A percentile compares a stretch with the other conserved stretches of the same genome.
phyloP scores from a whole-genome alignment of 2,329 filamentous ascomycete genomes.

The Ampelomyces quisqualis region DNA sequence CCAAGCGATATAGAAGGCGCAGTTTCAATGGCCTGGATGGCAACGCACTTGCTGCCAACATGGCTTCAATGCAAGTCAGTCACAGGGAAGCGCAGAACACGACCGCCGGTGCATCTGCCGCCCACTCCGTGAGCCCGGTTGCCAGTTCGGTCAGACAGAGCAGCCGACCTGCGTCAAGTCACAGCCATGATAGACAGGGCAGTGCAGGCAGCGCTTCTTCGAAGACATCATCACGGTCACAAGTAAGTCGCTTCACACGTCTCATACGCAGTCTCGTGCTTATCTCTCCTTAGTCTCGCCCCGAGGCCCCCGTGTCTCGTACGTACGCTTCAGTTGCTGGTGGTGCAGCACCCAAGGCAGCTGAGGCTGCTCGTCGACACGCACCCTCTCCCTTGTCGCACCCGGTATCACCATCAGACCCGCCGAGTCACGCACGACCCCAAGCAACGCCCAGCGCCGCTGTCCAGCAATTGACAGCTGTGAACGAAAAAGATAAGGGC shows the following conservation, averaged over 20 bases:
- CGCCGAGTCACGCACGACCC: slow-evolving; percentile 22
- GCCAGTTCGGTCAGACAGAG: slow-evolving; percentile 34
- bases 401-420: slow-evolving; percentile 43
- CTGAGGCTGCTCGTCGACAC: slow-evolving; percentile 47
- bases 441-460: slow-evolving; percentile 61
- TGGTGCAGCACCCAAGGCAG: slow-evolving; percentile 25
- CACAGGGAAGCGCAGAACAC: slow-evolving; percentile 12
- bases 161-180: slow-evolving; percentile 37
- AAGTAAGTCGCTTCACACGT: slow-evolving; percentile 28
- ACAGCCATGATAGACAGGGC: slow-evolving; percentile 40
- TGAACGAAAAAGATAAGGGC: slow-evolving; percentile 81
- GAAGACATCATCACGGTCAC: slow-evolving; percentile 35
- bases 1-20: slow-evolving; percentile 75
- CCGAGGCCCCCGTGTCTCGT: slow-evolving; percentile 22
- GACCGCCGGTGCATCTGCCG: slow-evolving; percentile 10
- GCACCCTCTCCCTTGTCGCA: slow-evolving; percentile 52
- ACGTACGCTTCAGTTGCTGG: slow-evolving; percentile 19
- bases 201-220: slow-evolving; percentile 45
- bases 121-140: slow-evolving; percentile 26
- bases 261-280: not conserved
- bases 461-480: slow-evolving; percentile 79
- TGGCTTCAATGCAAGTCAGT: slow-evolving; percentile 19
- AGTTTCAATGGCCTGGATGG: slow-evolving; percentile 71
- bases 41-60: slow-evolving; percentile 22
- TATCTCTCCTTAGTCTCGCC: slow-evolving; percentile 22